These are phyloP conservation scores for Plasmodium sp. DNA, from an alignment of 169 alveolate species.

Conservation along the genomic window DNA sequence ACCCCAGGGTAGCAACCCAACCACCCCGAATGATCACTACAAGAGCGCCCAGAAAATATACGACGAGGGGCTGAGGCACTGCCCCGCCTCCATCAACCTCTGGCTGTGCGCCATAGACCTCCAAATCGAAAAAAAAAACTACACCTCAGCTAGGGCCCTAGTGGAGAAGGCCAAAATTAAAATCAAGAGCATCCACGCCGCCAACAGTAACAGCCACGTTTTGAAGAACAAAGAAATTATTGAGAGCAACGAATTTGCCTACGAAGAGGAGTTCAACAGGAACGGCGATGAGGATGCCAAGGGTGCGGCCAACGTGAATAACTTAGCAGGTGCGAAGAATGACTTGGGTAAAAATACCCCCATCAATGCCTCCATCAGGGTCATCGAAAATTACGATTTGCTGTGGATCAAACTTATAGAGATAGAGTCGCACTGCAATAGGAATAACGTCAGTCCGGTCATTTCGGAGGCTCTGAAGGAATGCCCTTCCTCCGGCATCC, in stretches of 20 bases:
- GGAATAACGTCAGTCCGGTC: constrained; percentile 90
- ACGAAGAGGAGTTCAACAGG: constrained; percentile 70
- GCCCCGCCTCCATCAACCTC: constrained; percentile 86
- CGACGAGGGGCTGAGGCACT: constrained; percentile 78
- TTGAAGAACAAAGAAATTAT: constrained; percentile 75
- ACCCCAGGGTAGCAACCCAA: neutral
- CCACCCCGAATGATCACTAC: neutral
- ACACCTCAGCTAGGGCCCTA: constrained; percentile 92
- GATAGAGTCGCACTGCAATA: constrained; percentile 95
- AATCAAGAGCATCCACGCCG: constrained; percentile 86
- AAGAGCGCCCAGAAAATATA: constrained; percentile 72
- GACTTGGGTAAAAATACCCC: constrained; percentile 73
- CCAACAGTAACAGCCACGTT: constrained; percentile 84
- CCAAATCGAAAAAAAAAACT: constrained; percentile 81
- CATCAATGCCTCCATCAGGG: constrained; percentile 67
- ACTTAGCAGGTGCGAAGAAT: constrained; percentile 6
- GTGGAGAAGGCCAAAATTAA: constrained; percentile 90
- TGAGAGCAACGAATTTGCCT: constrained; percentile 69
- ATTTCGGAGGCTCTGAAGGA: constrained; percentile 95
- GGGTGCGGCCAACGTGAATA: constrained; percentile 23
- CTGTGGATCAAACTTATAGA: constrained; percentile 94
- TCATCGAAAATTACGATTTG: constrained; percentile 85
- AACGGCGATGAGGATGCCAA: constrained; percentile 74
- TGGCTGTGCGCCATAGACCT: constrained; percentile 93
- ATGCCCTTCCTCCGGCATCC: constrained; percentile 95